These are phyloP conservation scores for Penicillium maclennaniae DNA, from an alignment of 495 filamentous ascomycete genomes.

Conservation along the genomic window DNA sequence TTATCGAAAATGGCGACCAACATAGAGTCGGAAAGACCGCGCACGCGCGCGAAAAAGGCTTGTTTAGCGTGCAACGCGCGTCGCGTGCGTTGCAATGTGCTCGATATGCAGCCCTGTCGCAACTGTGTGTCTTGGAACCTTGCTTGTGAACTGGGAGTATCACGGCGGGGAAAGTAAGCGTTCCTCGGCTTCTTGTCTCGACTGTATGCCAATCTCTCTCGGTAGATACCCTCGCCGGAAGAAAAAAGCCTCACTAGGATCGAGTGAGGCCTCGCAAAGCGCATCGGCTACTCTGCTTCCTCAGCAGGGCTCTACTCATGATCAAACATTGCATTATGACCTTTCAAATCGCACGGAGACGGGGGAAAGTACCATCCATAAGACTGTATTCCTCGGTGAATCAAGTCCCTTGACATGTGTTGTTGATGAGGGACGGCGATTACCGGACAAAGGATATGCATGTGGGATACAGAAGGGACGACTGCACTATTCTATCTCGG, in stretches of 20 bases:
- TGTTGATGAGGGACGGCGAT: constrained; percentile 33
- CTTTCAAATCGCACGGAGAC: constrained; percentile 5
- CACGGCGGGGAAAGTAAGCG: constrained; percentile 43
- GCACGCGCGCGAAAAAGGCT: constrained; percentile 40
- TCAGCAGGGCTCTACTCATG: background rate
- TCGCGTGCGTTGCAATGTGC: constrained; percentile 46
- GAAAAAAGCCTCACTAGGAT: constrained; percentile 11
- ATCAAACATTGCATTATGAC: constrained; percentile 5
- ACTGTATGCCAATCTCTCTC: constrained; percentile 4
- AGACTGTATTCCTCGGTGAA: constrained; percentile 40
- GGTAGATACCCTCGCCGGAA: constrained; percentile 28
- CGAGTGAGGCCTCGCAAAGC: background rate
- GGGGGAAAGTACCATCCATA: constrained; percentile 17
- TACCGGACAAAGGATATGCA: constrained; percentile 27
- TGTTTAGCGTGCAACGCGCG: constrained; percentile 45
- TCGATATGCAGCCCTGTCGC: constrained; percentile 40
- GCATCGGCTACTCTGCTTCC: background rate
- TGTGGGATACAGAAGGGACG: constrained; percentile 24
- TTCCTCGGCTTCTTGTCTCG: background rate
- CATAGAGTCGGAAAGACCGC: constrained; percentile 11
- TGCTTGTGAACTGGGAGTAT: constrained; percentile 40
- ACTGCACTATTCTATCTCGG: constrained; percentile 35
- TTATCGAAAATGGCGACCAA: constrained; percentile 11
- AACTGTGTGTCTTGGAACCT: constrained; percentile 41
- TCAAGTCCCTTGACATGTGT: constrained; percentile 41